Percentiles rank a stretch among this genome's conserved stretches.
These are phyloP conservation scores for Wickerhamiella siamensis DNA, from an alignment of 805 yeast species.

Conservation along the genomic window DNA sequence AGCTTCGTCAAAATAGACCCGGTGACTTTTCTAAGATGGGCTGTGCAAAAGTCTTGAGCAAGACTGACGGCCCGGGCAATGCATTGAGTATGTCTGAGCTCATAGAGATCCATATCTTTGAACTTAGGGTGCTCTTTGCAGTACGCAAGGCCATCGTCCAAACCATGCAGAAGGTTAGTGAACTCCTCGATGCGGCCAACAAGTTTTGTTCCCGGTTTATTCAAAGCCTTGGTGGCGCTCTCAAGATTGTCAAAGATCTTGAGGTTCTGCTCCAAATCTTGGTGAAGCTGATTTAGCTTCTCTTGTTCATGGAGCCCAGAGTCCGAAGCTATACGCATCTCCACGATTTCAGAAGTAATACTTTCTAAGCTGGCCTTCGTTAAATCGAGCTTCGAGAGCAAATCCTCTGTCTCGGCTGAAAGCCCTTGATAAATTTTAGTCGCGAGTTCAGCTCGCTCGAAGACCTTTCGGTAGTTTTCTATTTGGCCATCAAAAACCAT, in stretches of 20 bases:
- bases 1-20: slow-evolving; percentile 3
- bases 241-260: slow-evolving; percentile 58
- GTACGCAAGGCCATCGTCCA: slow-evolving; percentile 57
- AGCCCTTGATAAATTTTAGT: slow-evolving; percentile 22
- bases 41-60: slow-evolving; percentile 47
- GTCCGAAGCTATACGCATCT: slow-evolving; percentile 45
- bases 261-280: slow-evolving; percentile 36
- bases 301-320: slow-evolving; percentile 35
- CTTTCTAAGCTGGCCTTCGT: slow-evolving; percentile 40
- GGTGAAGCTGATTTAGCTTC: slow-evolving; percentile 29
- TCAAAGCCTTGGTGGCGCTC: slow-evolving; percentile 48
- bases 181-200: slow-evolving; percentile 44
- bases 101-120: slow-evolving; percentile 55
- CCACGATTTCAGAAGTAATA: slow-evolving; percentile 47
- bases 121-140: slow-evolving; percentile 41
- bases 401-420: slow-evolving; percentile 31
- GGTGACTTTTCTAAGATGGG: slow-evolving; percentile 22
- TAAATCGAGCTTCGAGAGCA: slow-evolving; percentile 33
- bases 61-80: slow-evolving; percentile 67
- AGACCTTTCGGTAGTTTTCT: background rate
- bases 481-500: background rate
- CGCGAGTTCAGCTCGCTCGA: slow-evolving; percentile 2
- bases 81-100: slow-evolving; percentile 65
- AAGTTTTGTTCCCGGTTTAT: slow-evolving; percentile 53
- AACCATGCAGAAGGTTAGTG: slow-evolving; percentile 35